Conservation (phyloP, 129 eudicot genomes). For the Ambrosia artemisiifolia region DNA sequence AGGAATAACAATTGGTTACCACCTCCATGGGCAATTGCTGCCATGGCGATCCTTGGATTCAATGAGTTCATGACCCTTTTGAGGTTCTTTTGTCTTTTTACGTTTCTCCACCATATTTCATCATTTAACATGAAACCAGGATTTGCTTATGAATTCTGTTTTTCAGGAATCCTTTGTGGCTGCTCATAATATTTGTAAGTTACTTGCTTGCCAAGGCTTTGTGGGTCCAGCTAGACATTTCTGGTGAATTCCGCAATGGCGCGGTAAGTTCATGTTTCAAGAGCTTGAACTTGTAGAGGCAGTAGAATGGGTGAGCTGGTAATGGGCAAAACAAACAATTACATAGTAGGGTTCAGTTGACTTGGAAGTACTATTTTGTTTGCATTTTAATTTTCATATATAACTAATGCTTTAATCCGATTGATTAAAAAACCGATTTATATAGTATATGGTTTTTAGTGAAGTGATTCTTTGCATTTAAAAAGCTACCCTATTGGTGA, state of each 20-base stretch:
- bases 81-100: slow-evolving; percentile 46
- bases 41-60: slow-evolving; percentile 72
- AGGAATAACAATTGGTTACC: slow-evolving; percentile 96
- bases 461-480: not conserved
- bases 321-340: not conserved
- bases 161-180: slow-evolving; percentile 83
- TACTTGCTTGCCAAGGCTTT: slow-evolving; percentile 83
- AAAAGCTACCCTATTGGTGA: not conserved
- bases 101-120: not conserved
- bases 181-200: slow-evolving; percentile 68
- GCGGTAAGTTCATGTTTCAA: slow-evolving; percentile 56
- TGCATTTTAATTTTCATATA: not conserved
- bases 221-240: slow-evolving; percentile 95
- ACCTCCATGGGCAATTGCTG: slow-evolving; percentile 99
- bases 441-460: not conserved
- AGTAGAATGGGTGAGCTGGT: not conserved
- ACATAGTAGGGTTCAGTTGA: not conserved
- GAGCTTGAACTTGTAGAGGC: not conserved
- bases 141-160: slow-evolving; percentile 9
- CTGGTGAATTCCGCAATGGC: slow-evolving; percentile 85
- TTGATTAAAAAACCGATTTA: not conserved
- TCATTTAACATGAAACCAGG: slow-evolving; percentile 1
- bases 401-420: not conserved
- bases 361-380: not conserved
- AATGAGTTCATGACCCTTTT: slow-evolving; percentile 97